phyloP scores from a whole-genome alignment of 2,329 filamentous ascomycete species.

The Sporothrix curviconia region DNA sequence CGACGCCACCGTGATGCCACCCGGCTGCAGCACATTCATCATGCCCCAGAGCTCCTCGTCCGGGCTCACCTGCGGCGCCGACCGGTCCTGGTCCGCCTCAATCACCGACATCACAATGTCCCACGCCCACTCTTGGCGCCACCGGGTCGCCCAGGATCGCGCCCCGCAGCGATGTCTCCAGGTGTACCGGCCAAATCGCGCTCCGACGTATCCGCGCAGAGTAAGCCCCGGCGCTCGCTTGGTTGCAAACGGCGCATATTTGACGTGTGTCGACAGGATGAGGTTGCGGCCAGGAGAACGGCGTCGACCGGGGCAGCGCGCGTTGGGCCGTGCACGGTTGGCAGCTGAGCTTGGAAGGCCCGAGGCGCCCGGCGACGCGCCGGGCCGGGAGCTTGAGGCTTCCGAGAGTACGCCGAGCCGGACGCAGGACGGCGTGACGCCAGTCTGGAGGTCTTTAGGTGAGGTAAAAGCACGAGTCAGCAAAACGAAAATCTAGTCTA shows the following conservation, averaged over 20 bases:
- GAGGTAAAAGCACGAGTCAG: background rate
- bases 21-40: constrained; percentile 87
- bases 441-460: constrained; percentile 91
- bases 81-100: constrained; percentile 80
- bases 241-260: constrained; percentile 92
- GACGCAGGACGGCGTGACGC: constrained; percentile 87
- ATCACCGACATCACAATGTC: constrained; percentile 90
- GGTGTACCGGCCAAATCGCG: constrained; percentile 82
- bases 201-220: constrained; percentile 79
- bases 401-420: constrained; percentile 87
- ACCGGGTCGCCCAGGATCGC: constrained; percentile 87
- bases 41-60: constrained; percentile 69
- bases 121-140: constrained; percentile 98
- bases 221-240: constrained; percentile 73
- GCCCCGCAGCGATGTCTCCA: constrained; percentile 84
- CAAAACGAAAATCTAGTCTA: too few species aligned
- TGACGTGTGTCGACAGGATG: constrained; percentile 86
- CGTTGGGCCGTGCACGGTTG: constrained; percentile 91
- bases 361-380: constrained; percentile 32
- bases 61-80: constrained; percentile 35
- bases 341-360: constrained; percentile 86
- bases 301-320: constrained; percentile 79
- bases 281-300: constrained; percentile 91
- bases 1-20: constrained; percentile 87
- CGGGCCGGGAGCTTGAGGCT: constrained; percentile 58